A percentile compares a stretch with the other conserved stretches of the same genome.
Evolutionary conservation across 169 alveolate genomes (phyloP).

Genomic region (Theileria equi): DNA sequence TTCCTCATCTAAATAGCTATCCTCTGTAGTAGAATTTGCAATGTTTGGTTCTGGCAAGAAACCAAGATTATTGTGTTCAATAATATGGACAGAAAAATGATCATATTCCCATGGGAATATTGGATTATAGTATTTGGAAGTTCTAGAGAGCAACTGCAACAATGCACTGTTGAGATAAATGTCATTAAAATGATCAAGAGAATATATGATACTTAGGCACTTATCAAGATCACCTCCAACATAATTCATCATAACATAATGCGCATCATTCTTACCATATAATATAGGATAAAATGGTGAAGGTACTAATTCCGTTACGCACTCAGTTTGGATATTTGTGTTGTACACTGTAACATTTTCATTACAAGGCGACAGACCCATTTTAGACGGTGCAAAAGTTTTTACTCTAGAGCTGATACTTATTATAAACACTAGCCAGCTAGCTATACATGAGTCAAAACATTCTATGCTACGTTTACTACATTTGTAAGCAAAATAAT

Average conservation of each 20-base stretch:
- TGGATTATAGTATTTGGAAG: background rate
- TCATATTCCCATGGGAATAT: conserved; percentile 42
- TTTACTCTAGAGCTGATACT: conserved; percentile 27
- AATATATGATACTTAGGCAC: conserved; percentile 12
- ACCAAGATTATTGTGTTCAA: background rate
- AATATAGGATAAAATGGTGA: conserved; percentile 48
- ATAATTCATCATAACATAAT: background rate
- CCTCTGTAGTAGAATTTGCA: background rate
- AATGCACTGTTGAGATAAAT: conserved; percentile 26
- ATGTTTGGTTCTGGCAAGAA: background rate
- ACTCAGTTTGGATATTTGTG: background rate
- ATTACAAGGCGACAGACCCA: no score
- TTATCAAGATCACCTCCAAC: conserved; percentile 35
- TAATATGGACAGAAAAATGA: background rate
- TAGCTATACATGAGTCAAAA: conserved; percentile 47
- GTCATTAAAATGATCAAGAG: conserved; percentile 9
- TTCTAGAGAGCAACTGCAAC: conserved; percentile 20
- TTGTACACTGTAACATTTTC: background rate
- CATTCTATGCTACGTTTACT: conserved; percentile 44
- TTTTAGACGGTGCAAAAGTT: conserved; percentile 28
- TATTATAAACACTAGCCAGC: conserved; percentile 39
- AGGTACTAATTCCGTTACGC: background rate
- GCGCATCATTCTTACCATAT: background rate
- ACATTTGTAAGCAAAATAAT: conserved; percentile 45
- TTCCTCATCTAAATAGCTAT: background rate